Evolutionary conservation across 2,329 filamentous ascomycete species (phyloP).

Genomic region (Trichophyton rubrum): DNA sequence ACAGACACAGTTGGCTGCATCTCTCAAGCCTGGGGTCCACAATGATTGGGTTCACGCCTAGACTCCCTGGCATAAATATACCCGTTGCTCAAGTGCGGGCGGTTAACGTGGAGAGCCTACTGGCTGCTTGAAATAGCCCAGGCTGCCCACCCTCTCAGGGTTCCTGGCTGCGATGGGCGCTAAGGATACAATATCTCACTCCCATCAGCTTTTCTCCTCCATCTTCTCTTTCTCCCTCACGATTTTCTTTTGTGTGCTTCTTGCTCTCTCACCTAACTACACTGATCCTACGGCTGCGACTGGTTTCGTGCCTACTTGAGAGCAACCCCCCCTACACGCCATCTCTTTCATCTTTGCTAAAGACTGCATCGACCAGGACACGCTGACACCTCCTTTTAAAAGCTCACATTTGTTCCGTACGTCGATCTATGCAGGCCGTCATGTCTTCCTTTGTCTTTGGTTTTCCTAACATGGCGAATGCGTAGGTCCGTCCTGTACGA

Average conservation of each 20-base stretch:
- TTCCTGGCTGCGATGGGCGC: not conserved
- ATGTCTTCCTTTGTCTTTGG: not conserved
- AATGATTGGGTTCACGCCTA: not conserved
- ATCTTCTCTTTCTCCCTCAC: not conserved
- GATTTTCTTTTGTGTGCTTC: not conserved
- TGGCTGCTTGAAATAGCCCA: not conserved
- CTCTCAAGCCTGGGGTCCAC: not conserved
- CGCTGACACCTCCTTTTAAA: not conserved
- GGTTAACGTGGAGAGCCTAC: not conserved
- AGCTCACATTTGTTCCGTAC: not conserved
- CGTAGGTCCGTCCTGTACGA: not conserved
- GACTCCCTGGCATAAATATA: not conserved
- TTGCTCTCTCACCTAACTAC: not conserved
- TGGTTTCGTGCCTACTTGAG: constrained; percentile 8
- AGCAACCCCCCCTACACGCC: not conserved
- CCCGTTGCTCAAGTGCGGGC: not conserved
- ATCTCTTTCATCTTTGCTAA: not conserved
- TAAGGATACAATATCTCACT: not conserved
- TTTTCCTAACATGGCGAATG: not conserved
- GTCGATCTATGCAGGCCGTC: not conserved
- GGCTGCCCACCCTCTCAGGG: not conserved
- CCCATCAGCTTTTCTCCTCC: not conserved
- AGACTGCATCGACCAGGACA: not conserved
- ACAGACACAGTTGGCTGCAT: not conserved
- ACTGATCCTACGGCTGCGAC: constrained; percentile 6